Percentiles rank a stretch among this genome's conserved stretches.
Conservation (phyloP, 1,139 yeast species). For the Keqinozyma sinolaborantium region DNA sequence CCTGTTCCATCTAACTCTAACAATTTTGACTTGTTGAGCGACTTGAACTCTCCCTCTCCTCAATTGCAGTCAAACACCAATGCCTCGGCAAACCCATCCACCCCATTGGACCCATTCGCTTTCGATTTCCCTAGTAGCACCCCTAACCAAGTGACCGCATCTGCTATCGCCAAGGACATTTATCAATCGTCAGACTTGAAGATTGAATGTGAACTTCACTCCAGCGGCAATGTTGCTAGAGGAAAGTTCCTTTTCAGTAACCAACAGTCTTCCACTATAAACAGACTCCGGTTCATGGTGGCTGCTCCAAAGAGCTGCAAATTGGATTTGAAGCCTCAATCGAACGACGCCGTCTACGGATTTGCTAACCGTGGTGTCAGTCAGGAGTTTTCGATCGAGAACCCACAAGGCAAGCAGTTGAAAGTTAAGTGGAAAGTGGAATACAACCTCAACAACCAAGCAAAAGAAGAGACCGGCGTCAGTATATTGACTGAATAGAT, state of each 20-base stretch:
- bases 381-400: constrained; percentile 59
- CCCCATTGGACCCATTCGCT: constrained; percentile 48
- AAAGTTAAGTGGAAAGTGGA: constrained; percentile 82
- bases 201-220: constrained; percentile 39
- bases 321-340: constrained; percentile 67
- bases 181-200: constrained; percentile 48
- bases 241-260: constrained; percentile 44
- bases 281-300: constrained; percentile 59
- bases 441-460: constrained; percentile 46
- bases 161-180: constrained; percentile 20
- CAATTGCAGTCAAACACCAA: constrained; percentile 42
- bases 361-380: constrained; percentile 51
- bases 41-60: constrained; percentile 44
- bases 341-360: constrained; percentile 53
- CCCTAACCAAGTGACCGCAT: constrained; percentile 22
- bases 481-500: constrained; percentile 17
- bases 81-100: constrained; percentile 1
- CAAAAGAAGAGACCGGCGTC: constrained; percentile 57
- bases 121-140: constrained; percentile 43
- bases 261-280: constrained; percentile 28
- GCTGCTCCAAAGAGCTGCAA: constrained; percentile 80
- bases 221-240: constrained; percentile 23
- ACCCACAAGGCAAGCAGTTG: constrained; percentile 45
- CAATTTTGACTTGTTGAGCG: constrained; percentile 40
- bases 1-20: constrained; percentile 9